Evolutionary conservation across 805 yeast genomes (phyloP), one percentile per base, ranked within the genome.

Genomic region (Millerozyma acaciae): DNA sequence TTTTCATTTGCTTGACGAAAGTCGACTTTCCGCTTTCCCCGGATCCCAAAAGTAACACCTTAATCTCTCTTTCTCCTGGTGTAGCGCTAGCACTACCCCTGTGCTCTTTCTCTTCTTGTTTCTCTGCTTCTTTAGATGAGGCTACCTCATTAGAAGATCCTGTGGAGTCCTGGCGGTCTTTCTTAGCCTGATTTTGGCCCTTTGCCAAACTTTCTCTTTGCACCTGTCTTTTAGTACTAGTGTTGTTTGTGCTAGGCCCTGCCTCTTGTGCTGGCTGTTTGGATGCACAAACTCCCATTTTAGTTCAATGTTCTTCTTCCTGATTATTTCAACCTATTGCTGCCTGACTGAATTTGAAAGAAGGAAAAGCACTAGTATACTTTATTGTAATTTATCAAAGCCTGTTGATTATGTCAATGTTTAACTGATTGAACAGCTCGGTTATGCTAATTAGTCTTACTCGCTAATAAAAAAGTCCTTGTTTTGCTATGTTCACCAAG

Each of bases 1-100:
- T 82, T 51, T 82, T 83, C 78, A 84, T 84, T 55, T 84, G 94
- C 54, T 83, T 84, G 33, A 84, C 75, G 33, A 84, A 78, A 12
- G 94, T 84, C 6, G 88, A 79, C 51, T 84, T 84, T 4, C 94
- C 94, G 40, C 80, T 70, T 51, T 84, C 94, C 10, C 97, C 98
- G 0, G 96, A 84, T 4, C 98, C 93, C 30, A 84, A 60, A 21
- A 89, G 65, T 22, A 89, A 65, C 29, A 89, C 79, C 54, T 88
- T 88, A 34, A 80, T 77, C 38, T 77, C 84, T 40, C 70, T 53
- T 16, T 44, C 53, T 4, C 34, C 16, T 13, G 25, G 25, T 7
- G 38, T 21, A 7, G 41, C 24, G 20, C 14, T 21, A 22, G 22
- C 20, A 18, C 21, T 29, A 15, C 32, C 16, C n/a, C 28, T 21